A percentile compares a stretch with the other conserved stretches of the same genome.
These are phyloP conservation scores for Botryosphaeria agaves DNA, from an alignment of 2,329 filamentous ascomycete species.

Conservation along the genomic window DNA sequence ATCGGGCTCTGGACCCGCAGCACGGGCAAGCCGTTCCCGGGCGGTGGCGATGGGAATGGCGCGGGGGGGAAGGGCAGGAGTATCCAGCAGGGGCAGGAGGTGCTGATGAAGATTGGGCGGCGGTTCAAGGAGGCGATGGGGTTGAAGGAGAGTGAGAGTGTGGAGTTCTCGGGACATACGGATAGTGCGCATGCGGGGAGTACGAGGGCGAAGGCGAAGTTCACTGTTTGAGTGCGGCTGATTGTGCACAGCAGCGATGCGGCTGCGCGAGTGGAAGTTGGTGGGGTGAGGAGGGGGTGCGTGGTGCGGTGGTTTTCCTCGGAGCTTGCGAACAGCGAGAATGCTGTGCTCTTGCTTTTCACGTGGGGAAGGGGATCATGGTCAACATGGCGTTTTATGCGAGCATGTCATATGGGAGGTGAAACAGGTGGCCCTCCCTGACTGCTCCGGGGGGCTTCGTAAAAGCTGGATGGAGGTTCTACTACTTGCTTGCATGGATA, in stretches of 20 bases:
- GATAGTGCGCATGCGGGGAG: slow-evolving; percentile 86
- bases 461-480: too few relatives aligned
- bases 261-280: too few relatives aligned
- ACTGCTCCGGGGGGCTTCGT: too few relatives aligned
- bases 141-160: slow-evolving; percentile 54
- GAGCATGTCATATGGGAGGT: slow-evolving; percentile 4
- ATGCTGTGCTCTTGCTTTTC: too few relatives aligned
- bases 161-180: slow-evolving; percentile 95
- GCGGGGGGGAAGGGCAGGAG: slow-evolving; percentile 63
- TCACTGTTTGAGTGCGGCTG: slow-evolving; percentile 45
- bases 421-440: slow-evolving; percentile 6
- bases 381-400: slow-evolving; percentile 1
- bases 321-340: too few relatives aligned
- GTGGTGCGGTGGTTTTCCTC: too few relatives aligned
- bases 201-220: slow-evolving; percentile 91
- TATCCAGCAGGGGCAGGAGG: slow-evolving; percentile 66
- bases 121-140: slow-evolving; percentile 88
- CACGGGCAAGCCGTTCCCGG: slow-evolving; percentile 67
- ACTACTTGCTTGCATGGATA: too few relatives aligned
- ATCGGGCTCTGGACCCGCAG: slow-evolving; percentile 95
- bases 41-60: slow-evolving; percentile 54
- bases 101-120: slow-evolving; percentile 67
- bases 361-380: slow-evolving; percentile 1
- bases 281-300: too few relatives aligned
- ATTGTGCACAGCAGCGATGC: not conserved